A percentile compares a stretch with the other conserved stretches of the same genome.
phyloP scores from a whole-genome alignment of 306 rosid species.

The peach (Prunus persica) region Prunus_persica_NCBIv2 NC_034011.1:26412001-26412500 shows the following conservation, averaged over 20 bases:
- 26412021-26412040: not conserved
- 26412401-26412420: conserved; percentile 89
- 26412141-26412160: not conserved
- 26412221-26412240: conserved; percentile 93
- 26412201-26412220: conserved; percentile 34
- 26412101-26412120: not conserved
- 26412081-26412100: too few relatives aligned
- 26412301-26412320: conserved; percentile 96
- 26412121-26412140: not conserved
- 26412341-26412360: conserved; percentile 63
- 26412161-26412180: not conserved
- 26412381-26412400: conserved; percentile 88
- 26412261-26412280: conserved; percentile 80
- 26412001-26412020: not conserved
- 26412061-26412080: not conserved
- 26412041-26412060: not conserved
- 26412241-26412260: conserved; percentile 77
- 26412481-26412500: not conserved
- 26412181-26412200: not conserved
- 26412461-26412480: conserved; percentile 44
- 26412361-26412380: conserved; percentile 79
- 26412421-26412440: conserved; percentile 43
- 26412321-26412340: conserved; percentile 79
- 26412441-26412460: conserved; percentile 28
- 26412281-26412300: conserved; percentile 78